Base-by-base conservation (phyloP, 208 protist species). In the Crithidia acanthocephali region DNA sequence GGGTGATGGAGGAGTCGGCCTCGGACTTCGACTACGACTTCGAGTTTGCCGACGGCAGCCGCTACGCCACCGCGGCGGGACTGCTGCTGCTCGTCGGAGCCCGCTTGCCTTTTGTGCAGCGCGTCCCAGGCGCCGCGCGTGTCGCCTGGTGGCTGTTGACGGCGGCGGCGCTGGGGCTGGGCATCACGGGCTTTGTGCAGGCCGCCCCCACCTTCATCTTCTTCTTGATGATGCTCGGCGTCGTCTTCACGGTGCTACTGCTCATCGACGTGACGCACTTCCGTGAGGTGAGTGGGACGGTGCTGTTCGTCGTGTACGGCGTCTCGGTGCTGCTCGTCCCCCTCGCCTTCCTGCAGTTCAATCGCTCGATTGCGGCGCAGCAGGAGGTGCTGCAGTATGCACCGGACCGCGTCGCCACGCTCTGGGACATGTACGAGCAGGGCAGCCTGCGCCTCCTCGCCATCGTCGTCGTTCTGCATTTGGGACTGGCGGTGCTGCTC, bases 231-330 rank as follows among this genome's bases (percentile, higher is more conserved):
- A 67, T 93, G 33, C 65, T 82, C n/a, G 69, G 68, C 20, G 78
- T 88, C 25, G 78, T 91, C 55, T 81, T 94, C 59, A 61, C 91
- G 15, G 68, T 76, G 13, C 69, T 87, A 33, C 45, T 88, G 59
- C 47, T 75, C 33, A 27, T 94, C 40, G 88, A 94, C 64, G 52
- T 90, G 23, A 55, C 80, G 18, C 88, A 96, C 74, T 96, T 91
- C 66, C 80, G 84, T 13, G 63, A 80, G n/a, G 62, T 85, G 58
- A 58, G 47, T 47, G 58, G 64, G 16, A 66, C 76, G 42, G 81
- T 83, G 59, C 52, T 76, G 5, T 79, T 76, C 59, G 45, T 60
- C 13, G 63, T 85, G 40, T 85, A 83, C 55, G 57, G 40, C 8
- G 40, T 79, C 22, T 83, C 65, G 33, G 27, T 83, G 27, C 28